Evolutionary conservation across 805 yeast species (phyloP).

Genomic region (Schwanniomyces pseudopolymorphus): DNA sequence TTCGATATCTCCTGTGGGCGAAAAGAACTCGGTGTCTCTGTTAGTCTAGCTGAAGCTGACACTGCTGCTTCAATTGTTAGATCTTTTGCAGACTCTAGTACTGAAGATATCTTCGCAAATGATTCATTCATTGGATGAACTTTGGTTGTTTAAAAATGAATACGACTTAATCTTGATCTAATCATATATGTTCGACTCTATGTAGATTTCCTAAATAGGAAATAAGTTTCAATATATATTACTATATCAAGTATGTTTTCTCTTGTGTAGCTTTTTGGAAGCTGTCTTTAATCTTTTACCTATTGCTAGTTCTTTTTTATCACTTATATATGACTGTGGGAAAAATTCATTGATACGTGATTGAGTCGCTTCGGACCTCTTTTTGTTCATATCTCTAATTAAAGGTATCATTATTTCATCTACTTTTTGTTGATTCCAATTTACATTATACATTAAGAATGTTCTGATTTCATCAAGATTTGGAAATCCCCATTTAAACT

Average conservation of each 20-base stretch:
- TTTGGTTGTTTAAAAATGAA: background rate
- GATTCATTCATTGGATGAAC: slow-evolving; percentile 42
- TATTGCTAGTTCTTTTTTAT: slow-evolving; percentile 45
- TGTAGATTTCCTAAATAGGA: slow-evolving; percentile 9
- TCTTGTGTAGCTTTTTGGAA: slow-evolving; percentile 44
- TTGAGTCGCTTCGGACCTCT: slow-evolving; percentile 55
- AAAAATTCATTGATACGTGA: slow-evolving; percentile 66
- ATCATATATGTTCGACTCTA: background rate
- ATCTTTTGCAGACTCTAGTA: slow-evolving; percentile 78
- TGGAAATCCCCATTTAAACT: slow-evolving; percentile 88
- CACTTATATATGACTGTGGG: slow-evolving; percentile 54
- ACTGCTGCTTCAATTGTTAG: slow-evolving; percentile 82
- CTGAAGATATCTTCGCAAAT: slow-evolving; percentile 60
- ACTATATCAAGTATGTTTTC: slow-evolving; percentile 6
- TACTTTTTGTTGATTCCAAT: slow-evolving; percentile 75
- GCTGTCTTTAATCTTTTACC: slow-evolving; percentile 67
- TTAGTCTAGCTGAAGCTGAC: slow-evolving; percentile 64
- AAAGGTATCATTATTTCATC: slow-evolving; percentile 87
- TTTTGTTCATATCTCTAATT: slow-evolving; percentile 72
- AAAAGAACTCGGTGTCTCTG: slow-evolving; percentile 60
- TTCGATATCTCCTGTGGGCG: slow-evolving; percentile 66
- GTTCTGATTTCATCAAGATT: slow-evolving; percentile 75
- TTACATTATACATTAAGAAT: slow-evolving; percentile 66
- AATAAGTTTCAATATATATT: background rate
- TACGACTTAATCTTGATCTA: background rate